Percentiles rank a stretch among this genome's conserved stretches.
These are phyloP conservation scores for Trebouxiophyceae sp. DNA, from an alignment of 163 green algal species.

Conservation along the genomic window DNA sequence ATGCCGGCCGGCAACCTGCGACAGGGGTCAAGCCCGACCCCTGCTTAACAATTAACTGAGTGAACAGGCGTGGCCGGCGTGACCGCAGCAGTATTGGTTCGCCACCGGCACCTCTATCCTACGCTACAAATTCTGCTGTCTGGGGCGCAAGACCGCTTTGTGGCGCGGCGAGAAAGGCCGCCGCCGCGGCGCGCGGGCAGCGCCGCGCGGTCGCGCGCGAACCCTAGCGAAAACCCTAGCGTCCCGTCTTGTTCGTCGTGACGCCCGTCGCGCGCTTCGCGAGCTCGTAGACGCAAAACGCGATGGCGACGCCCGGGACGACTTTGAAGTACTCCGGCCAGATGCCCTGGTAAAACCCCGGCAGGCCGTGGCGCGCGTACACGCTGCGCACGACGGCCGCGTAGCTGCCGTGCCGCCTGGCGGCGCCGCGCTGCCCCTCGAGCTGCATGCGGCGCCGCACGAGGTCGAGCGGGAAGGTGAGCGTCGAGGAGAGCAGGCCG, in stretches of 20 bases:
- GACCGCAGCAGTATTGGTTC: too few relatives aligned
- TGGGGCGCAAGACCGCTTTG: too few relatives aligned
- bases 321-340: constrained; percentile 84
- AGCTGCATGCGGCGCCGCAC: constrained; percentile 79
- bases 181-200: too few relatives aligned
- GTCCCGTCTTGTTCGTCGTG: background rate
- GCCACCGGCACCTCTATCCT: too few relatives aligned
- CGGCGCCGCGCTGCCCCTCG: constrained; percentile 20
- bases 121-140: too few relatives aligned
- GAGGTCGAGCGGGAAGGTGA: constrained; percentile 85
- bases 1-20: too few relatives aligned
- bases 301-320: constrained; percentile 80
- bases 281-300: constrained; percentile 76
- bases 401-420: constrained; percentile 28
- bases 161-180: too few relatives aligned
- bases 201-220: too few relatives aligned
- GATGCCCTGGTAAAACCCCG: constrained; percentile 76
- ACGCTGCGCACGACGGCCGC: constrained; percentile 18
- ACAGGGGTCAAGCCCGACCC: too few relatives aligned
- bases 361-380: constrained; percentile 30
- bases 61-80: too few relatives aligned
- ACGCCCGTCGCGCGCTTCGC: background rate
- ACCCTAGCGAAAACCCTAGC: background rate
- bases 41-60: too few relatives aligned
- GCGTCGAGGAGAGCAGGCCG: constrained; percentile 67